Evolutionary conservation across 768 basidiomycete genomes (phyloP).

Genomic region (Zangia roseola): DNA sequence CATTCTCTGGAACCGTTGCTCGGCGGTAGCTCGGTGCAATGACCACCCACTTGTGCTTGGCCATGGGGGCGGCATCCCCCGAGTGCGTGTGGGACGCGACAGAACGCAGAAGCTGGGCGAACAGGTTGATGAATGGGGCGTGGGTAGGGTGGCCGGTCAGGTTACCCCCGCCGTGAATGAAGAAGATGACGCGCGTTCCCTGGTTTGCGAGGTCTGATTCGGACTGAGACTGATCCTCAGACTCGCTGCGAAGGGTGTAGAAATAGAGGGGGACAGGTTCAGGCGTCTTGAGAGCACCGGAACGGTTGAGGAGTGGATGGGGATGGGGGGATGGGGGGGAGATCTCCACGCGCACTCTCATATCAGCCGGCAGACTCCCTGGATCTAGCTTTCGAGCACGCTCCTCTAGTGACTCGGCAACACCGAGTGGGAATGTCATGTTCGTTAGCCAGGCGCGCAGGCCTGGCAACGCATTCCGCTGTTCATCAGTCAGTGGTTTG

Average conservation of each 20-base stretch:
- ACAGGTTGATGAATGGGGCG: conserved; percentile 1
- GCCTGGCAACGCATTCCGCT: conserved; percentile 8
- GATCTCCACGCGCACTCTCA: conserved; percentile 14
- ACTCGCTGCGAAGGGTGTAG: background rate
- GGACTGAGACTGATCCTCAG: background rate
- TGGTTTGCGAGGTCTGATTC: no score
- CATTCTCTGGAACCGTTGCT: conserved; percentile 13
- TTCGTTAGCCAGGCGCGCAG: background rate
- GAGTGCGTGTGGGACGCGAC: background rate
- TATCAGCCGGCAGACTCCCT: conserved; percentile 6
- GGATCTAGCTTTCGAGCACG: conserved; percentile 6
- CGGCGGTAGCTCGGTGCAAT: conserved; percentile 16
- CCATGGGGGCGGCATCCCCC: background rate
- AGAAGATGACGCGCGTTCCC: conserved; percentile 1
- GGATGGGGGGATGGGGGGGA: background rate
- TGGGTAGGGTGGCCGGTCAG: conserved; percentile 3
- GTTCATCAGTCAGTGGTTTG: conserved; percentile 16
- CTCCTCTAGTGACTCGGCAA: conserved; percentile 12
- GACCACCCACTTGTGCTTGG: background rate
- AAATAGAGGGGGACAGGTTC: conserved; percentile 4
- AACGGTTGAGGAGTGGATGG: background rate
- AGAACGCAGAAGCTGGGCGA: background rate
- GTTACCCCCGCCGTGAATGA: conserved; percentile 6
- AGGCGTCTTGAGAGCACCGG: background rate
- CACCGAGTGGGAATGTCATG: background rate